Evolutionary conservation across 208 protist genomes (phyloP).

Genomic region (Leishmania tropica): DNA sequence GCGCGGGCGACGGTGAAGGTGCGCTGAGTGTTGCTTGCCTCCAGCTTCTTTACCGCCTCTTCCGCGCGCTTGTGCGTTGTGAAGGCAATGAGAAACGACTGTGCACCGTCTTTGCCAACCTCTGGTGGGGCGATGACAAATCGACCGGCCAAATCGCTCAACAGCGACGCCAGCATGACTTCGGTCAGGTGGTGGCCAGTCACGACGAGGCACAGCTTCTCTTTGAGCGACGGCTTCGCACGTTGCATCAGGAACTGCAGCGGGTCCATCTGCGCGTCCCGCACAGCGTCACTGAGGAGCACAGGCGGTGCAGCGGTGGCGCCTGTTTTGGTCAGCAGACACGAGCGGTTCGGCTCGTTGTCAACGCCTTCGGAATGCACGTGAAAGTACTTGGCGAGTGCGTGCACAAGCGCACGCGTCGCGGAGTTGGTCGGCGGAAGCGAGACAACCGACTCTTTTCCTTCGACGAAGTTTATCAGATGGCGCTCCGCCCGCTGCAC

Average conservation of each 20-base stretch:
- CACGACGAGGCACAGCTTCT: constrained; percentile 41
- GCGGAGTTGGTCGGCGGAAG: constrained; percentile 45
- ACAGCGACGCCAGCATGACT: constrained; percentile 28
- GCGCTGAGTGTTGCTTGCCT: constrained; percentile 22
- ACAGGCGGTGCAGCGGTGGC: constrained; percentile 39
- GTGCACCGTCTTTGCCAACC: constrained; percentile 20
- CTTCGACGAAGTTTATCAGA: constrained; percentile 47
- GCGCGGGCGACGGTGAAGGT: constrained; percentile 21
- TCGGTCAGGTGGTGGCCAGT: constrained; percentile 41
- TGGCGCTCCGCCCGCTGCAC: constrained; percentile 48
- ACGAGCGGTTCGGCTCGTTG: constrained; percentile 50
- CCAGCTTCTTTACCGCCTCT: constrained; percentile 30
- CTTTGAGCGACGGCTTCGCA: constrained; percentile 23
- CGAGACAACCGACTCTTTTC: constrained; percentile 30
- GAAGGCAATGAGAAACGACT: constrained; percentile 29
- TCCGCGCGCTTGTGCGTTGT: constrained; percentile 31
- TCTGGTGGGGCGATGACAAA: constrained; percentile 53
- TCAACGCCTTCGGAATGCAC: constrained; percentile 59
- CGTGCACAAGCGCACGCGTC: constrained; percentile 62
- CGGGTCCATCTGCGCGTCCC: constrained; percentile 30
- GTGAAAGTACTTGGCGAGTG: constrained; percentile 63
- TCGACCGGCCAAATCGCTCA: constrained; percentile 49
- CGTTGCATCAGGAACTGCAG: constrained; percentile 32
- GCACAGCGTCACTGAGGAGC: constrained; percentile 37
- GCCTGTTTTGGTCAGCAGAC: constrained; percentile 52